Conservation (phyloP, 768 basidiomycete species). For the Tulasnella sp. region DNA sequence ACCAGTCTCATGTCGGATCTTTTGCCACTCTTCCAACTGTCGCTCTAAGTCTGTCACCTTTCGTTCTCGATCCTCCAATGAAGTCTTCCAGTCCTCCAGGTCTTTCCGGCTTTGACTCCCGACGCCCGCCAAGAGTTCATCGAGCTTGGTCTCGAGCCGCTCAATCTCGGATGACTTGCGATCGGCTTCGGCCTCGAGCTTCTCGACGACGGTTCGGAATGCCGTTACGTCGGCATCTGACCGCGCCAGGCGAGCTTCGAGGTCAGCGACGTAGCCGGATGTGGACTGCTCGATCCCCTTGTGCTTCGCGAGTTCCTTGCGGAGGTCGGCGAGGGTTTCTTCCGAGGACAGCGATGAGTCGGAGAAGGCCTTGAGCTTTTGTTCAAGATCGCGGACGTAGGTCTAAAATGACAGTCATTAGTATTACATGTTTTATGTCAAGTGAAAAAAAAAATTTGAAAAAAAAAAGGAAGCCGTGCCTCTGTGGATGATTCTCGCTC, state of each 20-base stretch:
- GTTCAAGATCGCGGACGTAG: constrained; percentile 87
- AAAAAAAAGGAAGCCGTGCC: constrained; percentile 38
- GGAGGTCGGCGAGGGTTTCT: constrained; percentile 71
- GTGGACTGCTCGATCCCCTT: constrained; percentile 67
- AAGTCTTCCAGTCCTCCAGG: constrained; percentile 69
- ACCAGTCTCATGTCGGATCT: constrained; percentile 53
- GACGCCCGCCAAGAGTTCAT: constrained; percentile 33
- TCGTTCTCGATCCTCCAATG: constrained; percentile 74
- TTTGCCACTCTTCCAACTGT: constrained; percentile 69
- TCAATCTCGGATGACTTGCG: constrained; percentile 61
- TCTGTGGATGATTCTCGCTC: constrained; percentile 90
- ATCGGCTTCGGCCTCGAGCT: constrained; percentile 64
- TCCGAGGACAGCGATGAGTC: constrained; percentile 66
- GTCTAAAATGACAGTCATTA: constrained; percentile 38
- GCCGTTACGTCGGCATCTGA: constrained; percentile 65
- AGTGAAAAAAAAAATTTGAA: neutral
- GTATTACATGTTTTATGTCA: neutral
- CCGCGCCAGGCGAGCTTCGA: constrained; percentile 69
- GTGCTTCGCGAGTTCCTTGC: constrained; percentile 66
- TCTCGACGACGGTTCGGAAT: constrained; percentile 60
- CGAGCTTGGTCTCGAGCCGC: constrained; percentile 57
- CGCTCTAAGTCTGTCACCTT: constrained; percentile 65
- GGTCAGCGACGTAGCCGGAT: constrained; percentile 68
- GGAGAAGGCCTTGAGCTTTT: constrained; percentile 76
- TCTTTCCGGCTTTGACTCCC: constrained; percentile 34